Evolutionary conservation across 2,329 filamentous ascomycete species (phyloP), one percentile per base, ranked within the genome.

Genomic region (Pseudogymnoascus sp.): DNA sequence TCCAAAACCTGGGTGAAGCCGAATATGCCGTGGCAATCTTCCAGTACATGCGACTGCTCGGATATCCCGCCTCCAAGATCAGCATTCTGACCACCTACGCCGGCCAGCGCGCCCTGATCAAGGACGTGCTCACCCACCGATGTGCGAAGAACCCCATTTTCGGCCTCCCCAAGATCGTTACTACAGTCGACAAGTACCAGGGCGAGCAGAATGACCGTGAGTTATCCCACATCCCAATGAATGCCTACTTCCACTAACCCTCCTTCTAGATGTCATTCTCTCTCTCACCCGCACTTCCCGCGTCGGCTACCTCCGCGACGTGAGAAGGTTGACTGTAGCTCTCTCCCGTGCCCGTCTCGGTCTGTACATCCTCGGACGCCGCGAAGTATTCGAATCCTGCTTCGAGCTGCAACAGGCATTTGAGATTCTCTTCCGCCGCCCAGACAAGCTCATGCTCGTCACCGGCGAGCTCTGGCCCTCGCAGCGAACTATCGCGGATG

Each of bases 191-290:
- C 78, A 97, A 96, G 75, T 99, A 97, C 72, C 95, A 99, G 78
- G 96, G 95, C 74, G 95, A 99, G 80, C 95, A 99, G 77, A 99
- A 99, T 76, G 95, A 99, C 72, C 97, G 91, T 95, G 82, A 82
- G 89, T 85, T 63, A 40, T 31, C 19, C 5, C 15, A n/a, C 17
- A 35, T 11, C 56, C 26, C 29, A 35, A 38, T 75, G 64, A 74
- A 64, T 35, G 17, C n/a, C n/a, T 19, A 62, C 15, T 38, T 9
- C 19, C 59, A 31, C 65, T 70, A 68, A 71, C 44, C 31, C 6
- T 7, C 26, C 17, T 33, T 35, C 38, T 46, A 95, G 91, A 97
- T 72, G 86, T 99, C 69, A 96, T 99, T 70, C 84, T 99, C 63
- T 97, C 93, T 4, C 84, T 99, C 56, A 95, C 92, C 13, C 86